These are phyloP conservation scores for Daldinia sp. DNA, from an alignment of 2,329 filamentous ascomycete species.

Conservation along the genomic window DNA sequence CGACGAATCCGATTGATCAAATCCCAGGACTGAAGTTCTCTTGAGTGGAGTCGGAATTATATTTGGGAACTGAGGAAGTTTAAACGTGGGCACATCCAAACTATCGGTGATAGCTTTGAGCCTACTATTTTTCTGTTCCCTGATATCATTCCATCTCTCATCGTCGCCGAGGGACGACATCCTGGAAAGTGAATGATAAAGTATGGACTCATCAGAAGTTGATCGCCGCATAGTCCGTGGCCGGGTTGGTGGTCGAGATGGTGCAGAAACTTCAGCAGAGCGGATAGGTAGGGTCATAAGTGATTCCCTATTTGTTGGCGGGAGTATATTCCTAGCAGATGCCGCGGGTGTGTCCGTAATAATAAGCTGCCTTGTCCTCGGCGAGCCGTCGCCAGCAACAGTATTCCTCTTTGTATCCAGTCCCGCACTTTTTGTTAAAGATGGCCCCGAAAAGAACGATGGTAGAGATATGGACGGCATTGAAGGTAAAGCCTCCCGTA, in stretches of 20 bases:
- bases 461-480: conserved; percentile 62
- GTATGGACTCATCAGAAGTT: conserved; percentile 80
- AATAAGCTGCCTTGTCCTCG: conserved; percentile 33
- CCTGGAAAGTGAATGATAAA: conserved; percentile 77
- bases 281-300: conserved; percentile 10
- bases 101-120: conserved; percentile 92
- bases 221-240: conserved; percentile 62
- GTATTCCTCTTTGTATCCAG: conserved; percentile 35
- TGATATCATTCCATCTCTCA: conserved; percentile 78
- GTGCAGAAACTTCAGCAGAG: conserved; percentile 22
- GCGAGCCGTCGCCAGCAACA: conserved; percentile 30
- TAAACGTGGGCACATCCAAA: conserved; percentile 80
- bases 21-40: conserved; percentile 37
- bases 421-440: conserved; percentile 40
- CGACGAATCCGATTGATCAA: conserved; percentile 38
- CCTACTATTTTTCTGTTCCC: conserved; percentile 86
- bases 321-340: conserved; percentile 7
- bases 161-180: conserved; percentile 88
- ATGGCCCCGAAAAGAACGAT: conserved; percentile 52
- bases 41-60: conserved; percentile 52
- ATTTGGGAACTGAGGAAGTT: conserved; percentile 70
- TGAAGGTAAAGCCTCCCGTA: conserved; percentile 66
- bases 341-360: conserved; percentile 9
- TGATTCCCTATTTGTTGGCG: conserved; percentile 22
- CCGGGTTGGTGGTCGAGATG: conserved; percentile 38